Evolutionary conservation across 1,284 basidiomycete genomes (phyloP), one percentile per base, ranked within the genome.

Genomic region (Ceratobasidium theobromae): DNA sequence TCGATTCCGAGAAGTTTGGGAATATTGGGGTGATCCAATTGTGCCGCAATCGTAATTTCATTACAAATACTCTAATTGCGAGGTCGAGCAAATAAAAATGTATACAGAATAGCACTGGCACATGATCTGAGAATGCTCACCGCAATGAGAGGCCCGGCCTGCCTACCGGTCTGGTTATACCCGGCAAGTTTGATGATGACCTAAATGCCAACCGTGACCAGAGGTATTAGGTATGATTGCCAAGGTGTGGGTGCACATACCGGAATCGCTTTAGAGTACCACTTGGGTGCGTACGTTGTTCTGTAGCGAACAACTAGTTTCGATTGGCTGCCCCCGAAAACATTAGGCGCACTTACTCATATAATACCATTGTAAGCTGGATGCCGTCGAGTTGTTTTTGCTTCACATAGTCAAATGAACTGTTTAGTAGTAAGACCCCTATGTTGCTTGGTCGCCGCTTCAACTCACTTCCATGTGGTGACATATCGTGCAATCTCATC

Each of bases 21-120:
- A n/a, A 65, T 46, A 18, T 65, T 43, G 32, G 62, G 62, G 32
- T 65, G 62, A 41, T 35, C 30, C 12, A 65, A 40, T 48, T 65
- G 62, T 1, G 51, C 27, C 25, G 35, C 30, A 25, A 65, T 65
- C 14, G 52, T 25, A 27, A 53, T 52, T 48, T 65, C 62, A 21
- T 53, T 35, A 5, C 62, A 52, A 11, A 65, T 43, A 35, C 62
- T 65, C 62, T 65, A 18, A 40, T 12, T 25, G 25, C 35, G 6
- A 38, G 35, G 6, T 38, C 11, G 32, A 45, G 35, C 4, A 45
- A 38, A 52, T 18, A n/a, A 8, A 30, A 32, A n/a, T 21, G 27
- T 18, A 30, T 16, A 32, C 49, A n/a, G n/a, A n/a, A n/a, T n/a
- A n/a, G n/a, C n/a, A n/a, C n/a, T n/a, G n/a, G n/a, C n/a, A n/a